These are phyloP conservation scores for Daldinia childiae DNA, from an alignment of 495 filamentous ascomycete genomes.

Conservation along the genomic window DNA sequence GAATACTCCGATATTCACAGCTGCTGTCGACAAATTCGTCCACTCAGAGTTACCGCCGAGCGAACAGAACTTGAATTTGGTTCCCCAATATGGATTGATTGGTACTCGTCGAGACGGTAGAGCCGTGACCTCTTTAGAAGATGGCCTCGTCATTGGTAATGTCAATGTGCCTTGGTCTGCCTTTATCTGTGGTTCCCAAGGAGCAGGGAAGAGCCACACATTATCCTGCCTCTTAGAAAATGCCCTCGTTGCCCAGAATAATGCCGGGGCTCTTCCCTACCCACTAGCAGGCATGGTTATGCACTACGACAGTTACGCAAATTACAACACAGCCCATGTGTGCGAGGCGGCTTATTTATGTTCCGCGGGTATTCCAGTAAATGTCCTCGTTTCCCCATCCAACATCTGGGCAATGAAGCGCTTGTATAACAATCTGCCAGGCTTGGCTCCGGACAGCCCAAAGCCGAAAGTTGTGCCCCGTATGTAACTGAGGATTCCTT, in stretches of 20 bases:
- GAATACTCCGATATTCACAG: slow-evolving; percentile 40
- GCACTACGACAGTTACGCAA: slow-evolving; percentile 62
- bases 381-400: slow-evolving; percentile 63
- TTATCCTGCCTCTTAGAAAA: slow-evolving; percentile 68
- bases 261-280: slow-evolving; percentile 27
- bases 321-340: slow-evolving; percentile 48
- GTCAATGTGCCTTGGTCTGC: slow-evolving; percentile 64
- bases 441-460: slow-evolving; percentile 38
- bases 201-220: slow-evolving; percentile 71
- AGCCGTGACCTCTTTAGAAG: slow-evolving; percentile 16
- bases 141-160: slow-evolving; percentile 63
- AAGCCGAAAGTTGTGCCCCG: slow-evolving; percentile 53
- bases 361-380: slow-evolving; percentile 55
- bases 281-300: slow-evolving; percentile 65
- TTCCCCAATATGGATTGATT: slow-evolving; percentile 35
- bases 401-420: slow-evolving; percentile 49
- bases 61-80: background rate
- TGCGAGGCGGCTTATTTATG: slow-evolving; percentile 70
- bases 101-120: slow-evolving; percentile 9
- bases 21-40: slow-evolving; percentile 28
- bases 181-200: slow-evolving; percentile 72
- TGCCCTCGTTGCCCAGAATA: slow-evolving; percentile 49
- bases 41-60: slow-evolving; percentile 32
- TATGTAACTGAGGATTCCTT: background rate
- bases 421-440: slow-evolving; percentile 45